Base-by-base conservation (phyloP, 768 basidiomycete genomes). In the Tulasnella calospora region DNA sequence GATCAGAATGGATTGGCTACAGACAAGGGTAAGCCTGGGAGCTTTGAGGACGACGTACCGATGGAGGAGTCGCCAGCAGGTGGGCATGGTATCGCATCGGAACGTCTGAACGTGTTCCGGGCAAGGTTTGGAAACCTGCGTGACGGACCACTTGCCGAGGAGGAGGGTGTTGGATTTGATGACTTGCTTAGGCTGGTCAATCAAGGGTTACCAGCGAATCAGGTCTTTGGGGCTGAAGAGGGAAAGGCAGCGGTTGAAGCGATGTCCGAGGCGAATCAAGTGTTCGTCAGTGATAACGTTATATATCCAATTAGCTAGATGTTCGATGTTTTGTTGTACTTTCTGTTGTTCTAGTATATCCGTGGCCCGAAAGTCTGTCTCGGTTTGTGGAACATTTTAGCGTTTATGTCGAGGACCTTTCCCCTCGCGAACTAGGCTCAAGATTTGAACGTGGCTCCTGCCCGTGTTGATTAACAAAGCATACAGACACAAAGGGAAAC, bases 211-310 rank as follows among this genome's bases (percentile, higher is more conserved):
- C 82, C 88, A 12, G 89, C 89, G 3, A 89, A 88, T 6, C 87
- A 87, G 23, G 85, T 96, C 51, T 99, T 94, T 84, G 92, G 94
- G 3, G 92, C 90, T 0, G 87, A 88, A 17, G 97, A 99, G 84
- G 97, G 93, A 1, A 90, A 89, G 7, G 86, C 87, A 76, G 90
- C 91, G 33, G 91, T 92, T 78, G 87, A 89, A 80, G 84, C 86
- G 46, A 98, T 99, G 96, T 81, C 82, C 73, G 91, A 92, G 23
- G 86, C 86, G 17, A 91, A 94, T 81, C 92, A 96, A 84, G 86
- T 98, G 80, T 94, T 98, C 93, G 87, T 95, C 81, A 92, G 92
- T 80, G 94, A 93, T 41, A 93, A 92, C 41, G 90, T 94, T 78
- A 89, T 96, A 75, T 96, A 96, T 86, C 94, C 91, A 84, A 89